Conservation (phyloP, 352 stramenopile genomes). For the Globisporangium apiculatum region DNA sequence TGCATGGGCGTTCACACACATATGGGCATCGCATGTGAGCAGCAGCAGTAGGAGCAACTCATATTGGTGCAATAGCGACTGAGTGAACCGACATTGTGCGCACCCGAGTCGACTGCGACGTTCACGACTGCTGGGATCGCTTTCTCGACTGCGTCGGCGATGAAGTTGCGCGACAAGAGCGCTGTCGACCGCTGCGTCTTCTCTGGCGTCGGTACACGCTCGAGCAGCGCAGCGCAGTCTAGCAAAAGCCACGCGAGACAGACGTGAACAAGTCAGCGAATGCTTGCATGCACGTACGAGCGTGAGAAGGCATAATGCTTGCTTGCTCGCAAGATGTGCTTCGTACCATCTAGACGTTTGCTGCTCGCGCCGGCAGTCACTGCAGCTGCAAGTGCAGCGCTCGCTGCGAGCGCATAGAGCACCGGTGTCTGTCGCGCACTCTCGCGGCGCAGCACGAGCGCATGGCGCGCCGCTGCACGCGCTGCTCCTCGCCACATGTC, state of each 20-base stretch:
- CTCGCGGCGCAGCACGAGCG: conserved; percentile 1
- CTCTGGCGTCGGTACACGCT: conserved; percentile 8
- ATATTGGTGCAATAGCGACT: neutral
- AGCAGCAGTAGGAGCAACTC: neutral
- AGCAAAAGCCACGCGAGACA: neutral
- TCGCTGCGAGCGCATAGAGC: conserved; percentile 3
- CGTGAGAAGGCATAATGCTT: too few relatives aligned
- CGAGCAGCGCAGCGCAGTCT: conserved; percentile 17
- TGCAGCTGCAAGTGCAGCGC: conserved; percentile 1
- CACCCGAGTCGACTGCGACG: conserved; percentile 69
- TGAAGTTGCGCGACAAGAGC: conserved; percentile 69
- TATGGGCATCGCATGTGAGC: neutral
- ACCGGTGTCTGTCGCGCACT: neutral
- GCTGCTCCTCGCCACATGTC: conserved; percentile 6
- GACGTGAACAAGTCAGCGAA: neutral
- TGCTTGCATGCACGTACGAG: neutral
- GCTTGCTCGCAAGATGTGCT: too few relatives aligned
- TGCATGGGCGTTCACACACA: conserved; percentile 4
- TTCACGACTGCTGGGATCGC: conserved; percentile 87
- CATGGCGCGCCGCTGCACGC: neutral
- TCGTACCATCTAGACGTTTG: conserved; percentile 6
- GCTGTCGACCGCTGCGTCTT: conserved; percentile 12
- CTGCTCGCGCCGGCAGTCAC: conserved; percentile 5
- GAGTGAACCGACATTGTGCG: neutral
- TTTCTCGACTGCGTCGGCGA: conserved; percentile 86